Evolutionary conservation across 495 filamentous ascomycete species (phyloP).

Genomic region (Aspergillus sparsus): DNA sequence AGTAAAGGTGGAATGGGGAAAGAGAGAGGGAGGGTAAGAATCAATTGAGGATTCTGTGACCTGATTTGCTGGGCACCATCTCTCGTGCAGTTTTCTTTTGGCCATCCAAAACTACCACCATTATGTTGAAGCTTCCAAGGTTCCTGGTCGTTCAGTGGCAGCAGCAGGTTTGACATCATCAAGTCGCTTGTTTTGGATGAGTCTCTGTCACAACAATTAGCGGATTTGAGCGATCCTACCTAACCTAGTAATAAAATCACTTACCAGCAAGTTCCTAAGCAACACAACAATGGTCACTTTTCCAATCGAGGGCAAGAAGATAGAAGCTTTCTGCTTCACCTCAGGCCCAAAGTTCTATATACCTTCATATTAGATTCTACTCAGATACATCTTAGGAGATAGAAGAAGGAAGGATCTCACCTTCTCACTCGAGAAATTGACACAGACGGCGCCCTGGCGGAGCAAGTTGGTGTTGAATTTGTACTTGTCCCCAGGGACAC

Average conservation of each 20-base stretch:
- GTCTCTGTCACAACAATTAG: conserved; percentile 36
- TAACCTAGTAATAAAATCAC: conserved; percentile 28
- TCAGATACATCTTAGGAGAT: background rate
- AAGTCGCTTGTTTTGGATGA: conserved; percentile 52
- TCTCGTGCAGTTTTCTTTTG: conserved; percentile 9
- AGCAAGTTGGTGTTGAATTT: conserved; percentile 84
- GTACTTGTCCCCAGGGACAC: conserved; percentile 82
- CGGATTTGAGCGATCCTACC: background rate
- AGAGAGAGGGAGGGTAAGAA: background rate
- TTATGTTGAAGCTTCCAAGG: conserved; percentile 40
- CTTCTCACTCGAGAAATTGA: conserved; percentile 96
- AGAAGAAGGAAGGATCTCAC: conserved; percentile 32
- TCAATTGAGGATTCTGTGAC: conserved; percentile 16
- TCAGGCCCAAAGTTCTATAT: conserved; percentile 78
- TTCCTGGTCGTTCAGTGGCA: conserved; percentile 48
- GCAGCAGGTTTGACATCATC: conserved; percentile 48
- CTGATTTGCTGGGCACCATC: conserved; percentile 17
- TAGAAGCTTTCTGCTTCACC: conserved; percentile 91
- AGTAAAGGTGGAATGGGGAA: conserved; percentile 7
- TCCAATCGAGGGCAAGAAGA: conserved; percentile 94
- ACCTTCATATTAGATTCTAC: background rate
- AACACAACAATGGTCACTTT: conserved; percentile 96
- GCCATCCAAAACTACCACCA: conserved; percentile 4
- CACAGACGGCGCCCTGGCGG: conserved; percentile 87
- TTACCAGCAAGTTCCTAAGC: conserved; percentile 82